These are phyloP conservation scores for Coemansia sp. DNA, from an alignment of 192 early-diverging fungal genomes.

Conservation along the genomic window DNA sequence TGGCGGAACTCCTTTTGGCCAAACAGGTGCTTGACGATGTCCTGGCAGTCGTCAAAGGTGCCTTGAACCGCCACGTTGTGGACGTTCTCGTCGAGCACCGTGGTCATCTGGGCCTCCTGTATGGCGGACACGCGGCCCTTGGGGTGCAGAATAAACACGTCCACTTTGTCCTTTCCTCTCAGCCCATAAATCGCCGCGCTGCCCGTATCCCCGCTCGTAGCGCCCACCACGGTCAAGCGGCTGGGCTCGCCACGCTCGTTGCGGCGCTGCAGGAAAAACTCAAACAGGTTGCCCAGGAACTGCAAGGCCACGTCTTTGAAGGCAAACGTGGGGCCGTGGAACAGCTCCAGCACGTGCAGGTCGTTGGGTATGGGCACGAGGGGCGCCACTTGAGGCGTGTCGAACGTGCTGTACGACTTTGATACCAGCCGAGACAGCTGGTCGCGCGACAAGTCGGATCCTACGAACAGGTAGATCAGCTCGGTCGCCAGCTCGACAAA, in stretches of 20 bases:
- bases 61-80: conserved; percentile 90
- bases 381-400: conserved; percentile 72
- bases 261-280: conserved; percentile 88
- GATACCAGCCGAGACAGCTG: conserved; percentile 69
- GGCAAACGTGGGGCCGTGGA: conserved; percentile 96
- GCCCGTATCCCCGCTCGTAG: conserved; percentile 96
- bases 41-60: conserved; percentile 98
- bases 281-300: conserved; percentile 95
- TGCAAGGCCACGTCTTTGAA: conserved; percentile 99
- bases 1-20: conserved; percentile 69
- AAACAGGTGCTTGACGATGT: conserved; percentile 90
- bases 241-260: conserved; percentile 32
- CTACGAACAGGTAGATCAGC: conserved; percentile 84
- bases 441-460: conserved; percentile 69
- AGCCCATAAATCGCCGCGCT: conserved; percentile 98
- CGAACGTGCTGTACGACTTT: conserved; percentile 79
- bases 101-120: conserved; percentile 99
- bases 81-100: conserved; percentile 89
- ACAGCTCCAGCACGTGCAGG: conserved; percentile 75
- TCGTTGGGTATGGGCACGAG: conserved; percentile 53
- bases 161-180: conserved; percentile 86
- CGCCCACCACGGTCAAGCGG: conserved; percentile 85
- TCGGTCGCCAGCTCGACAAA: conserved; percentile 82
- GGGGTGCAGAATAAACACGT: conserved; percentile 92
- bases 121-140: conserved; percentile 86